Evolutionary conservation across 2,329 filamentous ascomycete species (phyloP), one percentile per base, ranked within the genome.

Genomic region (Ophiostoma tasmaniense): DNA sequence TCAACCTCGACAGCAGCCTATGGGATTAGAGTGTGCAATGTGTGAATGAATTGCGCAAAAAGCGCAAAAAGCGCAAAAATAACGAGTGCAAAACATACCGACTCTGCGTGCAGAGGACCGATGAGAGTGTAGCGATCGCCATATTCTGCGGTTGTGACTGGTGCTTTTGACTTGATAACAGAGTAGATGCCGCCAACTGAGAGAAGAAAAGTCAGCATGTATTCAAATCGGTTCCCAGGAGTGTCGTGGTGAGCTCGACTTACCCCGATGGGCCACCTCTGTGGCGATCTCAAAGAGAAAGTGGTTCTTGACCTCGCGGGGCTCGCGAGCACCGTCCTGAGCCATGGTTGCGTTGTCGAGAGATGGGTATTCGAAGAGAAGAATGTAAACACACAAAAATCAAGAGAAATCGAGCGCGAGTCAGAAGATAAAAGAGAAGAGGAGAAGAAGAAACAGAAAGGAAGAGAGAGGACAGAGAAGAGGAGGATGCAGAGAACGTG

Each of bases 1-100:
- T 99, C 95, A 71, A 99, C 95, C 82, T 99, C 95, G 75, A 98
- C 94, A n/a, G 92, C 92, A 68, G 95, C 95, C 91, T 96, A 72
- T 8, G 39, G 6, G n/a, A 14, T 28, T 33, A 35, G 66, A 17
- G 13, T 33, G 28, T 33, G 28, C 20, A 28, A 28, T 30, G 14
- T 17, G 55, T 14, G 55, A 45, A 20, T 20, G 17, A 45, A 45
- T 8, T n/a, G 5, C 20, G 42, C 17, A 45, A 45, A 45, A 45
- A 45, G 17, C 6, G 20, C 20, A 10, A 28, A 30, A 33, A 17
- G n/a, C n/a, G 28, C 25, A n/a, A 37, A 17, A 13, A 10, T 5
- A 30, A 22, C 20, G 2, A 62, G n/a, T n/a, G 20, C 2, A 64
- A 33, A 37, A 69, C 73, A 70, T 84, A 95, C 92, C 73, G 95